phyloP scores from a whole-genome alignment of 1,284 basidiomycete genomes.

The Apiotrichum laibachii region DNA sequence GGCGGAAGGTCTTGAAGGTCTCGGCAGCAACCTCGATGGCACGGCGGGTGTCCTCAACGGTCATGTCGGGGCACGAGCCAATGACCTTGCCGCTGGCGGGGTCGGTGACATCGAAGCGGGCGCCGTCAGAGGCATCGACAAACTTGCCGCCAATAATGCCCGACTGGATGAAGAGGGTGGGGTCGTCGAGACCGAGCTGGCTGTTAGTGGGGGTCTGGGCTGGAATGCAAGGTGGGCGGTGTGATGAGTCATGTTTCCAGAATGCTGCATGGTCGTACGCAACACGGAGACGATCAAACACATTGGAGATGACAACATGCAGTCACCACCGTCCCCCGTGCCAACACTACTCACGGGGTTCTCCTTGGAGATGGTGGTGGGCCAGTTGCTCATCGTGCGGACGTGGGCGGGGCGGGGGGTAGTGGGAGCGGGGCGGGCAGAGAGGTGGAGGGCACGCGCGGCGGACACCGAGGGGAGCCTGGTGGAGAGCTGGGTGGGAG shows the following conservation, averaged over 20 bases:
- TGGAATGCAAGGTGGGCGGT: neutral
- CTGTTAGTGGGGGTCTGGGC: neutral
- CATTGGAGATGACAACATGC: neutral
- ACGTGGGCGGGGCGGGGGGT: neutral
- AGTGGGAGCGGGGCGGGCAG: neutral
- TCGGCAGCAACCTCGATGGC: constrained; percentile 73
- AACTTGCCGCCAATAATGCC: constrained; percentile 78
- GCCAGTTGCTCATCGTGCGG: constrained; percentile 40
- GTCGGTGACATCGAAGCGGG: constrained; percentile 74
- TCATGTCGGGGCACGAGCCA: constrained; percentile 82
- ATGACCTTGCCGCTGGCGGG: constrained; percentile 76
- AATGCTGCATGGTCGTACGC: neutral
- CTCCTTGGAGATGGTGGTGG: constrained; percentile 38
- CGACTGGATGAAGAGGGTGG: constrained; percentile 69
- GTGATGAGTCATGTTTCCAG: neutral
- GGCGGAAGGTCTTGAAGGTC: constrained; percentile 77
- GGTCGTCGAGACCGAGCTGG: constrained; percentile 63
- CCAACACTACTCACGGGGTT: constrained; percentile 31
- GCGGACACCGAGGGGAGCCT: too few relatives aligned
- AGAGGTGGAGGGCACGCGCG: neutral
- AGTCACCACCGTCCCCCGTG: neutral
- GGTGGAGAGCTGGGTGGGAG: neutral
- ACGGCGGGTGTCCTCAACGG: constrained; percentile 69
- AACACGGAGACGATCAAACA: neutral
- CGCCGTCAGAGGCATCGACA: constrained; percentile 70